Conservation (phyloP, 306 rosid species). For the Aeschynomene evenia region DNA sequence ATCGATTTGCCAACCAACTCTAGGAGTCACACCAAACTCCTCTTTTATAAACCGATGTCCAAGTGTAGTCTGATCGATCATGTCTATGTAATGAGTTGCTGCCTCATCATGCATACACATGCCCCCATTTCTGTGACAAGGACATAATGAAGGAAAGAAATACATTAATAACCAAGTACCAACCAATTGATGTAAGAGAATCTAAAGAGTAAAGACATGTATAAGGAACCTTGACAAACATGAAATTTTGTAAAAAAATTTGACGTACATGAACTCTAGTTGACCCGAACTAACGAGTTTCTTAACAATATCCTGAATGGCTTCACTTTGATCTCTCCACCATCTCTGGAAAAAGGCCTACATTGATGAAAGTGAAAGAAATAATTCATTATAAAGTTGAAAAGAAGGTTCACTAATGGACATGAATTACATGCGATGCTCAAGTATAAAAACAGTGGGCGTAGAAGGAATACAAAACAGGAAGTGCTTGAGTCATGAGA, state of each 20-base stretch:
- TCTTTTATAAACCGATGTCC: constrained; percentile 71
- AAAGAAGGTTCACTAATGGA: not conserved
- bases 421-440: not conserved
- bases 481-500: not conserved
- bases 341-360: constrained; percentile 89
- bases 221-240: constrained; percentile 22
- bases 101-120: constrained; percentile 98
- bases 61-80: constrained; percentile 87
- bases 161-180: constrained; percentile 13
- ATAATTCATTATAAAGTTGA: not conserved
- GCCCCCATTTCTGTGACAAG: constrained; percentile 69
- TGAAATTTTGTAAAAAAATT: constrained; percentile 15
- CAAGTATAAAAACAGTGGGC: not conserved
- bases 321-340: constrained; percentile 83
- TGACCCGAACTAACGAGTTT: constrained; percentile 68
- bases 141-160: constrained; percentile 28
- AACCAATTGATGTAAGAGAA: not conserved
- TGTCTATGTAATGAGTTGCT: constrained; percentile 71
- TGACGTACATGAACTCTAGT: constrained; percentile 72
- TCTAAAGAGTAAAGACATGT: not conserved
- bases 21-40: constrained; percentile 64
- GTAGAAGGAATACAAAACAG: constrained; percentile 2
- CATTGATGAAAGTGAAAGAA: constrained; percentile 13
- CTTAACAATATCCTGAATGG: constrained; percentile 47
- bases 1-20: constrained; percentile 91